Base-by-base conservation (phyloP, 2,329 filamentous ascomycete genomes). In the Trichoderma afroharzianum region DNA sequence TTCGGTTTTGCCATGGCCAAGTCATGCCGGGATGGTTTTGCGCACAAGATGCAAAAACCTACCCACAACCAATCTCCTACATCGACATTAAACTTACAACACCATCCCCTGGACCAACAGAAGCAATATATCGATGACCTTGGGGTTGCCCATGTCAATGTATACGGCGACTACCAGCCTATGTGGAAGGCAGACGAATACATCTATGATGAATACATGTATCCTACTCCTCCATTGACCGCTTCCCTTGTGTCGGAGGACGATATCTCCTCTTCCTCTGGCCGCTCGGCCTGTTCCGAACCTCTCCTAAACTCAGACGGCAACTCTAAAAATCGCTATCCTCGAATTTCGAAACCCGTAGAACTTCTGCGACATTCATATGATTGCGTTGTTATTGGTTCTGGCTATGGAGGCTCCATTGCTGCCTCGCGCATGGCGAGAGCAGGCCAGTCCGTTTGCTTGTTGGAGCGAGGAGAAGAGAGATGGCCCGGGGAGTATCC, bases 401-500 rank as follows among this genome's bases (percentile, higher is more conserved):
- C 89, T 11, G 91, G 91, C 1, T 93, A 92, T 78, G 91, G 91
- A 28, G 90, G 89, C 50, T 88, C 86, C 28, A 87, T 92, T 24
- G 90, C 90, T 3, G 90, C 90, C 0, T 88, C 88, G 26, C 85
- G 90, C 12, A 88, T 92, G 85, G 87, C 90, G 3, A 85, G 90
- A 68, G 78, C 78, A 0, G 75, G 84, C 3, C 84, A 90, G 76
- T 85, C 82, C 2, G 90, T 92, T 1, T 91, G 89, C 72, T 79
- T 93, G 21, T 82, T 93, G 1, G 91, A 93, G 77, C 82, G 88
- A 21, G 91, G 90, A 2, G 82, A 85, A 71, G 90, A 93, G 79
- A 85, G 83, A 73, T 92, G 89, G 90, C 89, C 89, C 1, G 90
- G 90, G 5, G 88, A 91, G 77, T 92, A 90, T 73, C 89, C 90